Conservation (phyloP, 495 filamentous ascomycete species). For the Lepidopterella palustris region DNA sequence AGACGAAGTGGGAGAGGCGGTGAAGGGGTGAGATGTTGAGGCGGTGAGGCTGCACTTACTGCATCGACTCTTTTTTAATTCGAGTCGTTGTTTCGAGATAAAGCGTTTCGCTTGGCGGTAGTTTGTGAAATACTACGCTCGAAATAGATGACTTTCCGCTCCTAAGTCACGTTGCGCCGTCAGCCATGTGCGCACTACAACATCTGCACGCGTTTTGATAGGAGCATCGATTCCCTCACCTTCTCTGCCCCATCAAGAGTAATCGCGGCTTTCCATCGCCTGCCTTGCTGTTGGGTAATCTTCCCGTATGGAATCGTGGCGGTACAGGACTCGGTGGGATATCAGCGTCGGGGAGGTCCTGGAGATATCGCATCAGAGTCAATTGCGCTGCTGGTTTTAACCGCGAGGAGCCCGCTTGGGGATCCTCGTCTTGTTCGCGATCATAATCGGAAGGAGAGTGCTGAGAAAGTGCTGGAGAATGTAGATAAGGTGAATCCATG, state of each 20-base stretch:
- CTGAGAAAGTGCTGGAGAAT: constrained; percentile 15
- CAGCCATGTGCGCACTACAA: constrained; percentile 18
- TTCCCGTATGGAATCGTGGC: constrained; percentile 35
- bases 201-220: constrained; percentile 1
- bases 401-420: constrained; percentile 20
- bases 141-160: constrained; percentile 97
- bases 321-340: constrained; percentile 27
- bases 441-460: constrained; percentile 8
- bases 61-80: constrained; percentile 87
- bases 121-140: constrained; percentile 95
- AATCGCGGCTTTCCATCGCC: constrained; percentile 68
- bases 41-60: constrained; percentile 50
- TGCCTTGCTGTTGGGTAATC: constrained; percentile 35
- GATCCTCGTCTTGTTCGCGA: constrained; percentile 11
- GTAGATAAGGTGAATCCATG: constrained; percentile 22
- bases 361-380: constrained; percentile 34
- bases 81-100: constrained; percentile 90
- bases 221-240: constrained; percentile 47
- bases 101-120: constrained; percentile 88
- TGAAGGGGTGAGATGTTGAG: not conserved
- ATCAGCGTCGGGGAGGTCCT: constrained; percentile 34
- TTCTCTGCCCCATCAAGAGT: constrained; percentile 89
- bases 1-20: not conserved
- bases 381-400: constrained; percentile 29
- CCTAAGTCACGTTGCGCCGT: constrained; percentile 45